Base-by-base conservation (phyloP, 139 green algal genomes). In the Chlorella sp. region DNA sequence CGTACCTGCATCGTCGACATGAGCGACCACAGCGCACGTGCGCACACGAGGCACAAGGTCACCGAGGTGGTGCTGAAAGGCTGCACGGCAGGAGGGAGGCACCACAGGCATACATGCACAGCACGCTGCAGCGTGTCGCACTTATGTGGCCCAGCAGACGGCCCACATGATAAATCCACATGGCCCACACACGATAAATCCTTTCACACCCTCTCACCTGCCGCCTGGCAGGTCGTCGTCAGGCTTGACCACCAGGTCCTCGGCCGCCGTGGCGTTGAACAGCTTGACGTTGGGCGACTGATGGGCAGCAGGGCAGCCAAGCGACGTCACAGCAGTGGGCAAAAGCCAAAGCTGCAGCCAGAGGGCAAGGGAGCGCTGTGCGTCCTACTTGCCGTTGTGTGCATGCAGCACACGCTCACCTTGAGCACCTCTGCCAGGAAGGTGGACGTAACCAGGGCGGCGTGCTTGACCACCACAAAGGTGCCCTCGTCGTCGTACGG, bases 401-500 rank as follows among this genome's bases (percentile, higher is more conserved):
- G 29, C 33, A 49, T 6, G 23, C 22, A 17, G 31, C n/a, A 6
- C 3, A 10, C 5, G n/a, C 71, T 73, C 60, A 91, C 83, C 62
- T 82, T 74, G 35, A 98, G 87, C 30, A 98, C 94, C 78, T 97
- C 92, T 74, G 85, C 88, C 77, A 98, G 87, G 32, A 99, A 82
- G 30, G 91, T 98, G 62, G 92, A 94, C n/a, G 95, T 98, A 69
- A 96, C 86, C 31, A 97, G 88, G 30, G 94, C 91, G 67, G 95
- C 95, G 76, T 98, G 95, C 82, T 93, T 95, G 66, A 98, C 89
- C 6, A 99, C 95, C 2, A 99, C 95, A 69, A 93, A 98, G 83
- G 92, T 80, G 63, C 92, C 94, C 82, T 94, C 91, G 29, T 98
- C 94, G 64, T 98, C 90, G 70, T 93, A 98, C 31, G 86, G 71